Conservation (phyloP, 441 rosid genomes). For the Gossypium aridum region DNA sequence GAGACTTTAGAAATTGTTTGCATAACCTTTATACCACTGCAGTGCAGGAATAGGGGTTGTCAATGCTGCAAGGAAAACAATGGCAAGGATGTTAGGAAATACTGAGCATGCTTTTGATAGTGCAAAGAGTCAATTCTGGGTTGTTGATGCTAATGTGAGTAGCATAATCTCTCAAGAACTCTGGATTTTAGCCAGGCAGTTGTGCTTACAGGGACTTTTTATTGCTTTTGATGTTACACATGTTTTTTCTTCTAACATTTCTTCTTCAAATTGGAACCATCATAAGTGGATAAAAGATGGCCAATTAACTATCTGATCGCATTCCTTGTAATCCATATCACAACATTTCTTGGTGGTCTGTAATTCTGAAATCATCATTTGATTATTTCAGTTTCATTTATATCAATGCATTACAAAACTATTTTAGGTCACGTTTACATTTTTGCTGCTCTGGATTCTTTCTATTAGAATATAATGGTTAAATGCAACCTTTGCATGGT, state of each 20-base stretch:
- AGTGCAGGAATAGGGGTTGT: slow-evolving; percentile 99
- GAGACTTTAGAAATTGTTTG: slow-evolving; percentile 15
- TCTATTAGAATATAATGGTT: slow-evolving; percentile 9
- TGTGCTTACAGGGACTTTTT: slow-evolving; percentile 1
- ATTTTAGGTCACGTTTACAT: slow-evolving; percentile 2
- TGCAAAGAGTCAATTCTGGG: slow-evolving; percentile 97
- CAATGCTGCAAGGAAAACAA: slow-evolving; percentile 96
- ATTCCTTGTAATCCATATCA: not conserved
- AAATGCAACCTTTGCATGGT: not conserved
- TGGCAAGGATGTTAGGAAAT: slow-evolving; percentile 97
- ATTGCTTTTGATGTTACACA: not conserved
- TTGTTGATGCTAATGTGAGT: slow-evolving; percentile 90
- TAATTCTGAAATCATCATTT: not conserved
- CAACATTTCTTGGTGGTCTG: not conserved
- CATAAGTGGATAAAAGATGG: not conserved
- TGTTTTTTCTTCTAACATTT: not conserved
- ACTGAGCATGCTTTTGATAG: slow-evolving; percentile 82
- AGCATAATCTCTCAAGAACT: not conserved
- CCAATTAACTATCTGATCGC: not conserved
- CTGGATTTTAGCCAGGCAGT: not conserved
- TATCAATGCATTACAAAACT: slow-evolving; percentile 3
- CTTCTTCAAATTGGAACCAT: not conserved
- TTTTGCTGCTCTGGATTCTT: not conserved
- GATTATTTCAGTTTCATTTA: not conserved
- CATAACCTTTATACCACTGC: slow-evolving; percentile 26